Percentiles rank a stretch among this genome's conserved stretches.
phyloP scores from a whole-genome alignment of 2,329 filamentous ascomycete species.

The Diaporthe sp. region DNA sequence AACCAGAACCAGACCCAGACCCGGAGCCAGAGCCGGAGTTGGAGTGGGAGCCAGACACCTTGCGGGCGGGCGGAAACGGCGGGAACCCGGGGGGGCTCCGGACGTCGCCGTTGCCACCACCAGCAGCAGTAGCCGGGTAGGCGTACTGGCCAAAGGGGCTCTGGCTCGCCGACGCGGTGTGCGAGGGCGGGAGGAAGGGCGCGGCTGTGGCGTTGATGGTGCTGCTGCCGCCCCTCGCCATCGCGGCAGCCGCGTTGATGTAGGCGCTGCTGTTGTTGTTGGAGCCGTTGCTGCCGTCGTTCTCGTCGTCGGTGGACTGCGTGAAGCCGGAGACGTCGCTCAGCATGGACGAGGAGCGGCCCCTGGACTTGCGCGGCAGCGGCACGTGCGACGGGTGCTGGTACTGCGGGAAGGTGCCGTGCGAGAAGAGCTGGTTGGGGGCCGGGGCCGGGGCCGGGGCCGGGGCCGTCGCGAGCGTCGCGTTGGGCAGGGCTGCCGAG shows the following conservation, averaged over 20 bases:
- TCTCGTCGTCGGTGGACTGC: conserved; percentile 67
- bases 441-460: conserved; percentile 45
- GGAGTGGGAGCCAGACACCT: conserved; percentile 39
- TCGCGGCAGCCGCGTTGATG: conserved; percentile 1
- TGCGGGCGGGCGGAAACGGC: conserved; percentile 33
- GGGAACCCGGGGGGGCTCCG: conserved; percentile 32
- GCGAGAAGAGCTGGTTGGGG: conserved; percentile 50
- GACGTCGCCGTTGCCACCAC: too few species aligned
- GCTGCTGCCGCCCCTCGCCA: conserved; percentile 34
- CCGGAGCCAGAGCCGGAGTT: conserved; percentile 36
- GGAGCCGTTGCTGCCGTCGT: conserved; percentile 43
- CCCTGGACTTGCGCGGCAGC: conserved; percentile 56
- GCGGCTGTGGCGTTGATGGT: conserved; percentile 40
- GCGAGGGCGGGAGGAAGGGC: conserved; percentile 36
- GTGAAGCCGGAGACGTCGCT: conserved; percentile 75
- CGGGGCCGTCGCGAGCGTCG: conserved; percentile 40
- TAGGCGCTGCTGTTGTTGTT: conserved; percentile 36
- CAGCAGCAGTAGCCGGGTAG: neutral
- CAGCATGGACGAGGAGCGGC: conserved; percentile 74
- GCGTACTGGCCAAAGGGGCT: conserved; percentile 33
- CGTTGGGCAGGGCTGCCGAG: conserved; percentile 26
- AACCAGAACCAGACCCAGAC: neutral
- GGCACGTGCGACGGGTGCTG: conserved; percentile 47
- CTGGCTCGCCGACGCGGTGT: conserved; percentile 28
- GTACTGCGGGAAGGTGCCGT: conserved; percentile 44